Evolutionary conservation across 768 basidiomycete species (phyloP), one percentile per base, ranked within the genome.

Genomic region (Daedaleopsis sinensis): DNA sequence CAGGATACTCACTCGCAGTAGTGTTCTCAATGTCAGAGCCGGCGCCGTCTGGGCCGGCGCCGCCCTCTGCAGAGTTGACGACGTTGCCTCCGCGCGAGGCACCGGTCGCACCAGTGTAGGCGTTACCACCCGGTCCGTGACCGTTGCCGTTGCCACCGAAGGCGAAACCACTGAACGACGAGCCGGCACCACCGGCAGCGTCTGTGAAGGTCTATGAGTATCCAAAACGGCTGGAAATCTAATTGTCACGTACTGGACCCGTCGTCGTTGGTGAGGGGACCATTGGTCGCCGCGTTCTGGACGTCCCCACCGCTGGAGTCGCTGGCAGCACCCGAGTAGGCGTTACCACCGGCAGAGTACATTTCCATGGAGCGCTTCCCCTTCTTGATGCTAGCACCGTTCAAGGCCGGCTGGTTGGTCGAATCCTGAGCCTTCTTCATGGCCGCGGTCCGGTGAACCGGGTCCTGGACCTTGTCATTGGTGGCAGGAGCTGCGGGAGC

Each of bases 311-410:
- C 71, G 24, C 63, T 62, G 27, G 69, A 54, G 53, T 55, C 55
- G 37, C 48, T 47, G 18, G 65, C 60, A 39, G 65, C 64, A 24
- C 71, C 71, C n/a, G 71, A 62, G 61, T 68, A 68, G 0, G 69
- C 61, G 61, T 68, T 70, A 58, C 71, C 71, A 52, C 71, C 71
- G 5, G 69, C 71, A 5, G 67, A 67, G 35, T 46, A 13, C 21
- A 21, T 3, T 52, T 72, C 69, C 19, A 38, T 37, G 0, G 71
- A 65, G 61, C 71, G 71, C 68, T 63, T 72, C 39, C 32, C 11
- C 44, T 46, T 53, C 23, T 44, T 35, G 16, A 50, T 49, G 3
- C 21, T 23, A 13, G 19, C 23, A 7, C 55, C 39, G 21, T 46
- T 53, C 15, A 47, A 43, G 5, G 57, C 44, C 4, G 37, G 49